A percentile compares a stretch with the other conserved stretches of the same genome.
Evolutionary conservation across 306 rosid genomes (phyloP).

Genomic region (Morella rubra): DNA sequence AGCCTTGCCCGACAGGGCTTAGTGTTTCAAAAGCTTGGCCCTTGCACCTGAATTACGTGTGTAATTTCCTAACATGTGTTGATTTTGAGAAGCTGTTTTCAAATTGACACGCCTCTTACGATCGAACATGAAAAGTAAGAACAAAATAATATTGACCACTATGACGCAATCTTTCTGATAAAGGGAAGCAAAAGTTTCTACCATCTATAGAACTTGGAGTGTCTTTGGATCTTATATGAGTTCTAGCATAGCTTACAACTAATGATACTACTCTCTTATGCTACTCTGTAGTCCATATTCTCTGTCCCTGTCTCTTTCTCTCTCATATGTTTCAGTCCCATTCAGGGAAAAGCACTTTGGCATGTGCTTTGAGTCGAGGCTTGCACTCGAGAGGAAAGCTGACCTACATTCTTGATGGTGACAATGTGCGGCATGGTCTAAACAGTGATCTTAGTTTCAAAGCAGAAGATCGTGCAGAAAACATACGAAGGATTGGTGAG

Average conservation of each 20-base stretch:
- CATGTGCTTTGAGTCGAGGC: constrained; percentile 83
- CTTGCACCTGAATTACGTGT: constrained; percentile 9
- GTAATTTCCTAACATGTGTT: not conserved
- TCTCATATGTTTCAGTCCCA: constrained; percentile 30
- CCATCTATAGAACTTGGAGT: not conserved
- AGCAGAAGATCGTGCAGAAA: constrained; percentile 92
- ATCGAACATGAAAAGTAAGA: constrained; percentile 16
- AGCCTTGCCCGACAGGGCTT: constrained; percentile 11
- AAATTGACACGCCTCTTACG: constrained; percentile 5
- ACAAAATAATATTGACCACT: not conserved
- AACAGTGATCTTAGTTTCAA: constrained; percentile 83
- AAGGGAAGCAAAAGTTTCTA: not conserved
- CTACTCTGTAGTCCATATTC: constrained; percentile 2
- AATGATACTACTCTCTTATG: not conserved
- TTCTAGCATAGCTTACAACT: not conserved
- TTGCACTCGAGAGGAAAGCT: constrained; percentile 78
- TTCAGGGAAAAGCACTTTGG: constrained; percentile 92
- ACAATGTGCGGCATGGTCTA: constrained; percentile 93
- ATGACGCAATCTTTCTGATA: constrained; percentile 11
- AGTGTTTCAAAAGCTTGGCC: not conserved
- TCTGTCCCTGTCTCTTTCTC: constrained; percentile 11
- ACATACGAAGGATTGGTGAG: constrained; percentile 88
- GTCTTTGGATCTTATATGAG: not conserved
- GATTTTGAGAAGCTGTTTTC: constrained; percentile 13
- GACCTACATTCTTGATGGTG: constrained; percentile 90